These are phyloP conservation scores for Quercus phellos DNA, from an alignment of 331 rosid species.

Conservation along the genomic window DNA sequence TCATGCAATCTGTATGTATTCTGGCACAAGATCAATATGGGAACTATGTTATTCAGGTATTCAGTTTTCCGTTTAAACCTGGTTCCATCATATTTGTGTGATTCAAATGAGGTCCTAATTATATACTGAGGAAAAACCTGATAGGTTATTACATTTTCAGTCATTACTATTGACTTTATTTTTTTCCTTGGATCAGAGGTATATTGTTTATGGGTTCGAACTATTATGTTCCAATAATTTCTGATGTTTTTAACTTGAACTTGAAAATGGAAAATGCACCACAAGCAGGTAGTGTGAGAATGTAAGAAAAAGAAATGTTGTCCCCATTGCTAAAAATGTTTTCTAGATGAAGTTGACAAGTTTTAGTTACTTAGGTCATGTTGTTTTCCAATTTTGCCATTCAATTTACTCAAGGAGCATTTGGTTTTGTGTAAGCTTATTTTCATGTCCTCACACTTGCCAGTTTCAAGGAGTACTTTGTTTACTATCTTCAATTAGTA, in stretches of 20 bases:
- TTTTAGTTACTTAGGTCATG: background rate
- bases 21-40: slow-evolving; percentile 97
- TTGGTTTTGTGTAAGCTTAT: background rate
- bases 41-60: slow-evolving; percentile 96
- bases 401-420: background rate
- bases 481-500: background rate
- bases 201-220: background rate
- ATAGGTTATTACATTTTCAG: background rate
- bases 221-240: background rate
- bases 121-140: background rate
- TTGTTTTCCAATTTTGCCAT: background rate
- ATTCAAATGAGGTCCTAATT: slow-evolving; percentile 1
- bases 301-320: background rate
- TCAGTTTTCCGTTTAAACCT: background rate
- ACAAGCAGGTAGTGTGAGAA: background rate
- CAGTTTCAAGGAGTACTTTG: background rate
- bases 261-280: background rate
- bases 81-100: background rate
- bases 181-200: background rate
- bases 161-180: background rate
- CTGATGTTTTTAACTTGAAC: background rate
- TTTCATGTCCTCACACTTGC: background rate
- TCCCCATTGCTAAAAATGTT: background rate
- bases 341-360: background rate
- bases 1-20: slow-evolving; percentile 82